Conservation (phyloP, 768 basidiomycete species). For the Russula vinacea region DNA sequence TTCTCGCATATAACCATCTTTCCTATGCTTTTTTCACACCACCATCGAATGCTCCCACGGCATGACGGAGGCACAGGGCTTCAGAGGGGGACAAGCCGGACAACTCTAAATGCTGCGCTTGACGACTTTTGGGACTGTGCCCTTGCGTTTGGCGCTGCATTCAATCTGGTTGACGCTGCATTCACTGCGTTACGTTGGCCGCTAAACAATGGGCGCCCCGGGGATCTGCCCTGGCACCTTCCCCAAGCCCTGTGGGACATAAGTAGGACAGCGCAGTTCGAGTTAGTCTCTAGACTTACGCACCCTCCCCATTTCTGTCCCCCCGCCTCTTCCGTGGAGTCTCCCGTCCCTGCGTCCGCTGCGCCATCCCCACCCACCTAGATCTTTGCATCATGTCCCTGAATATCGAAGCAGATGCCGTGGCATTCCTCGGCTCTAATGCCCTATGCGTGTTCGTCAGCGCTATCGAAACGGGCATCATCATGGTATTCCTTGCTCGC, state of each 20-base stretch:
- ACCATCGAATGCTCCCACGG: too few species aligned
- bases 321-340: too few species aligned
- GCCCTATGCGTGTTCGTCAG: constrained; percentile 30
- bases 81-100: too few species aligned
- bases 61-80: too few species aligned
- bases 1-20: too few species aligned
- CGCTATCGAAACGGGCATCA: constrained; percentile 32
- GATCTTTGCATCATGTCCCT: background rate
- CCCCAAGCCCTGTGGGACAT: background rate
- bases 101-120: too few species aligned
- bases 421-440: constrained; percentile 31
- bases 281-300: background rate
- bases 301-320: background rate
- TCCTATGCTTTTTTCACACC: too few species aligned
- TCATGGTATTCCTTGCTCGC: constrained; percentile 32
- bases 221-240: background rate
- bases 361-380: background rate
- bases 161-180: too few species aligned
- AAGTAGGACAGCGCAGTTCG: background rate
- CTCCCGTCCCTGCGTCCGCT: too few species aligned
- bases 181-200: background rate
- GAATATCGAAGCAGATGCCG: background rate
- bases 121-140: too few species aligned
- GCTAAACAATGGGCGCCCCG: background rate
- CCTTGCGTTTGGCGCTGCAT: too few species aligned